Conservation (phyloP, 179 eudicot species). For the Camellia oleifera region DNA sequence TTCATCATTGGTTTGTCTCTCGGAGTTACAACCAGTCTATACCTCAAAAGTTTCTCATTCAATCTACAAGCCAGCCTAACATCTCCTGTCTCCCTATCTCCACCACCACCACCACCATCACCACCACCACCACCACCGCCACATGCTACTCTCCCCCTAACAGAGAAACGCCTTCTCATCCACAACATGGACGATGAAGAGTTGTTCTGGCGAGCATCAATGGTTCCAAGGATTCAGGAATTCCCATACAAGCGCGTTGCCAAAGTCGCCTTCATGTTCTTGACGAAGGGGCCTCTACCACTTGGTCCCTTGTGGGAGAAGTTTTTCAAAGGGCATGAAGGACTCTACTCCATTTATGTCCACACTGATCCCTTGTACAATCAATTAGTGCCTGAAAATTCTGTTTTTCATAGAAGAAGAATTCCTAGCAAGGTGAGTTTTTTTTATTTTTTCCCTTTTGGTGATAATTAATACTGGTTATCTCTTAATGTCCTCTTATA, state of each 20-base stretch:
- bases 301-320: slow-evolving; percentile 55
- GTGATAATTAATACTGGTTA: neutral
- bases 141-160: neutral
- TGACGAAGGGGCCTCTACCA: slow-evolving; percentile 58
- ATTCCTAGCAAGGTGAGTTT: slow-evolving; percentile 43
- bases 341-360: slow-evolving; percentile 40
- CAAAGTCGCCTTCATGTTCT: slow-evolving; percentile 60
- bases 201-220: slow-evolving; percentile 54
- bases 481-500: neutral
- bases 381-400: slow-evolving; percentile 21
- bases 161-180: slow-evolving; percentile 26
- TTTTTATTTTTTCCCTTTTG: neutral
- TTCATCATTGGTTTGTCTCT: slow-evolving; percentile 15
- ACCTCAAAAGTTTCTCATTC: slow-evolving; percentile 13
- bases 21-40: slow-evolving; percentile 3
- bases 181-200: slow-evolving; percentile 49
- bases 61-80: neutral
- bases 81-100: neutral
- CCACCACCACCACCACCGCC: neutral
- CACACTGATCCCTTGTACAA: slow-evolving; percentile 40
- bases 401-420: slow-evolving; percentile 39
- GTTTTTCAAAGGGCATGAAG: slow-evolving; percentile 45
- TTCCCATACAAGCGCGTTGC: slow-evolving; percentile 39
- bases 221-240: slow-evolving; percentile 32
- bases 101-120: neutral